These are phyloP conservation scores for Tolypocladium album DNA, from an alignment of 2,329 filamentous ascomycete genomes.

Conservation along the genomic window DNA sequence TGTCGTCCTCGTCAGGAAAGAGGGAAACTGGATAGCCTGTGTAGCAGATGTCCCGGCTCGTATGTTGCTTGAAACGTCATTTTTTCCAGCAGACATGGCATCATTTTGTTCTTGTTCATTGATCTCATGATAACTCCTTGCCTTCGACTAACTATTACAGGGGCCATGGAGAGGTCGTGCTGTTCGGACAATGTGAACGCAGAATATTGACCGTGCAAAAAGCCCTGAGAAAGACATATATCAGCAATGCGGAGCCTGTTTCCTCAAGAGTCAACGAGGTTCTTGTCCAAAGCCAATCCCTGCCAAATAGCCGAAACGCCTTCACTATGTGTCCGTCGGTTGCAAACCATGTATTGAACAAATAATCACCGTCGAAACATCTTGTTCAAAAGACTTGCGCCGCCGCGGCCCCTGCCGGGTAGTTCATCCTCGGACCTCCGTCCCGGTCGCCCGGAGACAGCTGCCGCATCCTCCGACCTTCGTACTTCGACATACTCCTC, in stretches of 20 bases:
- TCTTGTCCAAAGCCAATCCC: background rate
- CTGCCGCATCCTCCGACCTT: slow-evolving; percentile 12
- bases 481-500: slow-evolving; percentile 25
- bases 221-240: background rate
- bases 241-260: too few species aligned
- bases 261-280: background rate
- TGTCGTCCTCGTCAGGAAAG: background rate
- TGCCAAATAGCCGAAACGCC: background rate
- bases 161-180: background rate
- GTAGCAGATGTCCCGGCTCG: background rate
- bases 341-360: background rate
- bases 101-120: background rate
- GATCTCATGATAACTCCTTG: too few species aligned
- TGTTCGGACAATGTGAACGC: background rate
- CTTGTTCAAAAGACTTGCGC: slow-evolving; percentile 22
- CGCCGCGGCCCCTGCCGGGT: slow-evolving; percentile 13
- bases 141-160: too few species aligned
- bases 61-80: background rate
- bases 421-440: slow-evolving; percentile 8
- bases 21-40: background rate
- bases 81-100: background rate
- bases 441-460: background rate
- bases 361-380: slow-evolving; percentile 19
- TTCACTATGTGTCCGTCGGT: background rate
- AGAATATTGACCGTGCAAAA: background rate